phyloP scores from a whole-genome alignment of 768 basidiomycete genomes.

The Hypholoma sublateritium region DNA sequence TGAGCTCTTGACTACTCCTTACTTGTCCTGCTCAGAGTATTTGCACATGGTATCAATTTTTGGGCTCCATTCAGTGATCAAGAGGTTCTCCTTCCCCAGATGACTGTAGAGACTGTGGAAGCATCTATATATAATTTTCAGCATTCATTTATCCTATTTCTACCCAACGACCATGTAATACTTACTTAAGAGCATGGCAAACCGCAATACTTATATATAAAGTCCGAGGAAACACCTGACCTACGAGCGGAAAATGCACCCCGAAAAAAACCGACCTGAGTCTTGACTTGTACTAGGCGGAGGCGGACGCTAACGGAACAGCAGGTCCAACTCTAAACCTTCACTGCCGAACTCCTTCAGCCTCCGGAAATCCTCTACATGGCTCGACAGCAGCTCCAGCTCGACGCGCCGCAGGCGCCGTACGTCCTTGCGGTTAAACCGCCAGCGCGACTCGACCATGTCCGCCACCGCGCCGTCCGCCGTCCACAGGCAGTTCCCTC shows the following conservation, averaged over 20 bases:
- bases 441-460: slow-evolving; percentile 38
- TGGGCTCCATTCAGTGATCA: too few relatives aligned
- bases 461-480: slow-evolving; percentile 30
- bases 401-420: slow-evolving; percentile 28
- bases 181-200: too few relatives aligned
- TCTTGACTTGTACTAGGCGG: too few relatives aligned
- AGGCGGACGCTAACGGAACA: slow-evolving; percentile 9
- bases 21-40: background rate
- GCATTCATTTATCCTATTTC: too few relatives aligned
- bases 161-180: too few relatives aligned
- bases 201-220: too few relatives aligned
- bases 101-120: too few relatives aligned
- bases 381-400: slow-evolving; percentile 28
- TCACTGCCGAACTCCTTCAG: slow-evolving; percentile 30
- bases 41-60: background rate
- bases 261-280: too few relatives aligned
- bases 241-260: too few relatives aligned
- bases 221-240: too few relatives aligned
- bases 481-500: slow-evolving; percentile 28
- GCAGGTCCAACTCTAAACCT: slow-evolving; percentile 29
- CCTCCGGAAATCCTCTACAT: slow-evolving; percentile 29
- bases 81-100: too few relatives aligned
- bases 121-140: too few relatives aligned
- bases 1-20: background rate
- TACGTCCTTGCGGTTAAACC: slow-evolving; percentile 16